Evolutionary conservation across 345 rosid genomes (phyloP).

Genomic region (Brassica carinata): DNA sequence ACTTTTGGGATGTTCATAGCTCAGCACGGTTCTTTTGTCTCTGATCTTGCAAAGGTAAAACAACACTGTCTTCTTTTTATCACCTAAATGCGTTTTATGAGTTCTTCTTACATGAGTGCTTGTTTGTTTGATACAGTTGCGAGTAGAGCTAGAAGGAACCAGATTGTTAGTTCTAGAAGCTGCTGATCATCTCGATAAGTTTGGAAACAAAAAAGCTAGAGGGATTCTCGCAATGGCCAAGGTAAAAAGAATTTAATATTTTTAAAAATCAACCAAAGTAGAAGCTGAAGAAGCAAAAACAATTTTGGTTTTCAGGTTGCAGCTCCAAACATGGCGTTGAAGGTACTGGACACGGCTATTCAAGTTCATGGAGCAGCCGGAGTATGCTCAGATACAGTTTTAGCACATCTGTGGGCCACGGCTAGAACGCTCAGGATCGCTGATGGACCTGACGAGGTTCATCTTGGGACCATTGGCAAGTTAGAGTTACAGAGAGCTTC

Average conservation of each 20-base stretch:
- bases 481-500: constrained; percentile 71
- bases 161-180: constrained; percentile 88
- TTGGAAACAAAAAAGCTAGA: constrained; percentile 85
- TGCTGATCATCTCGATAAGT: constrained; percentile 86
- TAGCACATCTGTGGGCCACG: constrained; percentile 88
- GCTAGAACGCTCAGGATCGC: constrained; percentile 84
- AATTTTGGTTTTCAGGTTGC: constrained; percentile 62
- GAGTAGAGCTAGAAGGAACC: constrained; percentile 78
- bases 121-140: constrained; percentile 55
- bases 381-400: constrained; percentile 72
- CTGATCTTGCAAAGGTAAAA: constrained; percentile 82
- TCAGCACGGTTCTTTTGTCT: constrained; percentile 84
- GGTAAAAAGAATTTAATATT: too few species aligned
- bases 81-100: background rate
- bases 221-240: constrained; percentile 93
- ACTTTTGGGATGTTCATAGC: constrained; percentile 85
- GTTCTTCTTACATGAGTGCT: background rate
- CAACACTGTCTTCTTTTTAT: background rate
- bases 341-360: constrained; percentile 84
- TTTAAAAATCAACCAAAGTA: background rate
- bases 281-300: constrained; percentile 3
- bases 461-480: constrained; percentile 86
- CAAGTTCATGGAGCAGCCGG: constrained; percentile 95
- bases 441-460: constrained; percentile 96
- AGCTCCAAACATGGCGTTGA: constrained; percentile 90